Evolutionary conservation across 2,329 filamentous ascomycete genomes (phyloP).

Genomic region (Diaporthe citri): DNA sequence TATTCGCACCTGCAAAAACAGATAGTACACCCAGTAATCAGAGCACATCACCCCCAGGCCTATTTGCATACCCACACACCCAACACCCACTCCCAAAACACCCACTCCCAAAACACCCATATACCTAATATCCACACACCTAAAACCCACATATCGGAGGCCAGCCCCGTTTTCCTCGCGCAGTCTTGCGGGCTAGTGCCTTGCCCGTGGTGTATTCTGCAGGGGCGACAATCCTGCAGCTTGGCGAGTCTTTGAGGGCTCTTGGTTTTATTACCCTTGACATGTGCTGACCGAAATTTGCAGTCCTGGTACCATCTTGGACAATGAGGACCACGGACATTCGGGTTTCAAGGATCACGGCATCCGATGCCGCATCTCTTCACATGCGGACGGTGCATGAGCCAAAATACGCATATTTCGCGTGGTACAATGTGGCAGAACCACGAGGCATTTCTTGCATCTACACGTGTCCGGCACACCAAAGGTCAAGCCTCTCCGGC

Average conservation of each 20-base stretch:
- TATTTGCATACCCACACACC: no score
- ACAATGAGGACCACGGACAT: neutral
- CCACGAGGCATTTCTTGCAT: neutral
- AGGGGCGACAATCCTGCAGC: conserved; percentile 19
- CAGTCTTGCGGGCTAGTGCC: neutral
- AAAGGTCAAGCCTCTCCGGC: neutral
- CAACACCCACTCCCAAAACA: no score
- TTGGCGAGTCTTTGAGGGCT: conserved; percentile 5
- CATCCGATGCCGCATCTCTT: neutral
- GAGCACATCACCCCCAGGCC: no score
- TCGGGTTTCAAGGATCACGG: neutral
- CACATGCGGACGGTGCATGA: neutral
- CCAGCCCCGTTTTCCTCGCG: neutral
- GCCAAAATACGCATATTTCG: neutral
- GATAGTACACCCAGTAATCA: no score
- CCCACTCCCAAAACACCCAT: no score
- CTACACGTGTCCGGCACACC: conserved; percentile 5
- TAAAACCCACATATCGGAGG: neutral
- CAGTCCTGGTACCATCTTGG: no score
- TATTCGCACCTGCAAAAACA: neutral
- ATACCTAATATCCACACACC: no score
- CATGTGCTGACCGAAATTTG: neutral
- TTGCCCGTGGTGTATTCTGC: neutral
- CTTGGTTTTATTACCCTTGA: neutral
- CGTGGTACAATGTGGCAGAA: neutral